Evolutionary conservation across 2,329 filamentous ascomycete genomes (phyloP).

Genomic region (Arthrobotrys conoides): DNA sequence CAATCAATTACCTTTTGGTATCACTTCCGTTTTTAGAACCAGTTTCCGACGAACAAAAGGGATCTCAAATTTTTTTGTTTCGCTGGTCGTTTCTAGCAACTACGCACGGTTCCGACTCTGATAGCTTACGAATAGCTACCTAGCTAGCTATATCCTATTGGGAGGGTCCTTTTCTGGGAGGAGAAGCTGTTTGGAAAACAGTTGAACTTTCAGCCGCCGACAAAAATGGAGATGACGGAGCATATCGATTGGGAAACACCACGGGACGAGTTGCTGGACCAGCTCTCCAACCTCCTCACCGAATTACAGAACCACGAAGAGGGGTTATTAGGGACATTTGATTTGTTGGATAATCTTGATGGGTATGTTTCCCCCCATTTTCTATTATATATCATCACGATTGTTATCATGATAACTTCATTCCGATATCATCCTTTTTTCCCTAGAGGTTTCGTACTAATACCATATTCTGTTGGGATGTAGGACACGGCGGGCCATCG

Average conservation of each 20-base stretch:
- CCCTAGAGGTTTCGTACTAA: background rate
- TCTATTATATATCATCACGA: no score
- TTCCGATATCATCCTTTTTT: constrained; percentile 5
- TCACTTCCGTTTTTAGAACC: constrained; percentile 25
- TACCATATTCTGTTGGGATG: background rate
- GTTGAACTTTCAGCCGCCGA: background rate
- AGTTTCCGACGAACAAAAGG: constrained; percentile 1
- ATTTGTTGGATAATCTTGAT: constrained; percentile 58
- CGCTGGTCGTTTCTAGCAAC: constrained; percentile 7
- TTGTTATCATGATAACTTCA: background rate
- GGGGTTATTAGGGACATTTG: constrained; percentile 45
- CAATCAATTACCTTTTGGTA: constrained; percentile 23
- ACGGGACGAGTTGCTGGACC: constrained; percentile 58
- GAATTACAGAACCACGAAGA: constrained; percentile 53
- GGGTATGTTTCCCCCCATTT: constrained; percentile 31
- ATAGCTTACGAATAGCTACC: constrained; percentile 23
- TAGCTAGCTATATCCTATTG: constrained; percentile 1
- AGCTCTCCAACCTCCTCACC: constrained; percentile 53
- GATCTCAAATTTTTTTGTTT: background rate
- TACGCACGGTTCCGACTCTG: background rate
- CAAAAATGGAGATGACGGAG: constrained; percentile 53
- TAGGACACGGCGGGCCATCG: constrained; percentile 56
- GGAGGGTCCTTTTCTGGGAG: constrained; percentile 1
- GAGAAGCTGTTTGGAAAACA: background rate
- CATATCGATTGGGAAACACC: constrained; percentile 41